Conservation (phyloP, 2,329 filamentous ascomycete genomes). For the Sporothrix schenckii region DNA sequence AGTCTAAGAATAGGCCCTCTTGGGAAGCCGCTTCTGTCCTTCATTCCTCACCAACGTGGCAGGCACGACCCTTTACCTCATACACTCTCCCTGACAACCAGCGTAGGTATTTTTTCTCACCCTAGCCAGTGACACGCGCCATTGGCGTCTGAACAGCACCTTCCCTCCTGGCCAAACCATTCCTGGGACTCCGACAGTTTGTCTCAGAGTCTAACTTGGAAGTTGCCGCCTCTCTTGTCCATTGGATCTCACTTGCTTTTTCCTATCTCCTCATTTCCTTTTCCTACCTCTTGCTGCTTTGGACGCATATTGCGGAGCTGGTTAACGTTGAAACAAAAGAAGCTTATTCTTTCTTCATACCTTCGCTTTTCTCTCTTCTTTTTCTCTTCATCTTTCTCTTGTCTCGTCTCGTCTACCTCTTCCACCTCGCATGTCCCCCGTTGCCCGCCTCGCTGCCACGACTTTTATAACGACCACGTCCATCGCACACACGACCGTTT, state of each 20-base stretch:
- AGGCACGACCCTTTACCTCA: slow-evolving; percentile 16
- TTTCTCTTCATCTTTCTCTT: neutral
- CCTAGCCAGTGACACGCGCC: slow-evolving; percentile 7
- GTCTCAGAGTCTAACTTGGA: slow-evolving; percentile 28
- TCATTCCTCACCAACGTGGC: slow-evolving; percentile 23
- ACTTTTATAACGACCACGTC: neutral
- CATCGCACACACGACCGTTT: neutral
- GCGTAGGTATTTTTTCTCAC: slow-evolving; percentile 7
- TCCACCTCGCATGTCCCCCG: neutral
- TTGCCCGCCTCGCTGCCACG: neutral
- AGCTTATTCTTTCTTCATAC: slow-evolving; percentile 24
- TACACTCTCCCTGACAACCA: slow-evolving; percentile 29
- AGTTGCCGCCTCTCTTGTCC: slow-evolving; percentile 8
- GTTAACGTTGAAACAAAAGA: slow-evolving; percentile 24
- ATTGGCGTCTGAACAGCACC: neutral
- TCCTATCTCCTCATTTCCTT: neutral
- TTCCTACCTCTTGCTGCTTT: neutral
- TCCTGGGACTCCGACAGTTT: slow-evolving; percentile 11
- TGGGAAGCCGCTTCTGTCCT: neutral
- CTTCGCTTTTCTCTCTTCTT: slow-evolving; percentile 4
- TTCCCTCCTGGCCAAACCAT: slow-evolving; percentile 22
- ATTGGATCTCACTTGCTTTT: slow-evolving; percentile 20
- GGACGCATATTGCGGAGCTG: neutral
- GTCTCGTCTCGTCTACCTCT: neutral
- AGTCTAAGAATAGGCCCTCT: neutral